A percentile compares a stretch with the other conserved stretches of the same genome.
Evolutionary conservation across 305 asterid species (phyloP).

Genomic region (Rubia peregrina): DNA sequence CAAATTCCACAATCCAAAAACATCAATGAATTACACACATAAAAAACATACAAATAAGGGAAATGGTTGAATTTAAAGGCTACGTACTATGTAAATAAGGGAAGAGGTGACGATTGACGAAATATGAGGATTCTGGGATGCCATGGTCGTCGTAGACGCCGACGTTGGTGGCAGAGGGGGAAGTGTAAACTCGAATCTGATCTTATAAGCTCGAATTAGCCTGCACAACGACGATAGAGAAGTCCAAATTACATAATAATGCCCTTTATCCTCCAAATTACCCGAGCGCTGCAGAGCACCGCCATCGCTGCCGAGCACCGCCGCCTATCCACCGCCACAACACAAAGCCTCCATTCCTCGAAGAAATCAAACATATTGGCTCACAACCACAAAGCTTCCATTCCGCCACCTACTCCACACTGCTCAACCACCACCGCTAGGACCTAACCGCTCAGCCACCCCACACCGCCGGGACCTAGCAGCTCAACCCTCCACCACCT

Average conservation of each 20-base stretch:
- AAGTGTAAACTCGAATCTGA: slow-evolving; percentile 77
- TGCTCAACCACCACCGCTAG: too few species aligned
- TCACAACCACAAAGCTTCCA: too few species aligned
- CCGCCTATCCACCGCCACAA: too few species aligned
- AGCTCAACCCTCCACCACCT: too few species aligned
- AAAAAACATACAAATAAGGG: neutral
- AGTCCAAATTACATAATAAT: slow-evolving; percentile 26
- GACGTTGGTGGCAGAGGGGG: slow-evolving; percentile 81
- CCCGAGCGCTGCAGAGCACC: too few species aligned
- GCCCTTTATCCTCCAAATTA: too few species aligned
- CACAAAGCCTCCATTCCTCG: too few species aligned
- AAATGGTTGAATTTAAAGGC: neutral
- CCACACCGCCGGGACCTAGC: too few species aligned
- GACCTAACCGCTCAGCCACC: too few species aligned
- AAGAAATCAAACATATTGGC: too few species aligned
- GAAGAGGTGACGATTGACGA: slow-evolving; percentile 70
- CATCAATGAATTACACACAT: neutral
- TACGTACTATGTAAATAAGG: slow-evolving; percentile 63
- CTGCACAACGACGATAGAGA: slow-evolving; percentile 91
- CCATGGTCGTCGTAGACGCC: slow-evolving; percentile 99
- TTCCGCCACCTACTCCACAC: too few species aligned
- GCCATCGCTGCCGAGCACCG: too few species aligned
- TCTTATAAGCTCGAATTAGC: slow-evolving; percentile 89
- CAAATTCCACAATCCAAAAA: slow-evolving; percentile 46
- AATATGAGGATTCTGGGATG: slow-evolving; percentile 92